Base-by-base conservation (phyloP, 1,284 basidiomycete genomes). In the Erythrobasidium hasegawianum region DNA sequence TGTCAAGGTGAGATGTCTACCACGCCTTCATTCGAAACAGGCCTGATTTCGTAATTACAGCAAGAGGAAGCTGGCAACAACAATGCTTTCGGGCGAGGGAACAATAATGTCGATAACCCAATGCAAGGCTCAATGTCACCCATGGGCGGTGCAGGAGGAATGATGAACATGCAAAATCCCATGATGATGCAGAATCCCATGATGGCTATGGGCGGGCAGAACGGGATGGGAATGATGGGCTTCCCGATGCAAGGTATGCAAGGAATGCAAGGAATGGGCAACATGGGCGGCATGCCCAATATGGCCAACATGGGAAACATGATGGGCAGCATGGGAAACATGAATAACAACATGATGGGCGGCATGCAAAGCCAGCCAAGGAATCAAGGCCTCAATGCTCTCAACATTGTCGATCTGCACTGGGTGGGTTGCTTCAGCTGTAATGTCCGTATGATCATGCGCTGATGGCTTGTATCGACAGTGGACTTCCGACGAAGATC, bases 401-500 rank as follows among this genome's bases (percentile, higher is more conserved):
- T 94, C 76, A 91, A 92, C 76, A 85, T 95, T 72, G 89, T 88
- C 52, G 92, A 95, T 78, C 79, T 95, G 74, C 87, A 95, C 83
- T 95, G 92, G 92, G 91, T 93, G 77, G 79, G 89, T 86, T n/a
- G n/a, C n/a, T n/a, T n/a, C n/a, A n/a, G n/a, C n/a, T n/a, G n/a
- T n/a, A n/a, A n/a, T n/a, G n/a, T n/a, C n/a, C n/a, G n/a, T n/a
- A n/a, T n/a, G n/a, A n/a, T n/a, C n/a, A n/a, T n/a, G n/a, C n/a
- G n/a, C n/a, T n/a, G n/a, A n/a, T n/a, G n/a, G 43, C 16, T 72
- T 74, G 77, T 78, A 74, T 75, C 40, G 0, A n/a, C 67, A 80
- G 93, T 97, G 90, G 90, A 94, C 92, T 52, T 92, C 88, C 49
- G 93, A 97, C 80, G 89, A 92, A 77, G 89, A 97, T 75, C 77